Evolutionary conservation across 2,329 filamentous ascomycete genomes (phyloP).

Genomic region (Thelonectria rubi): DNA sequence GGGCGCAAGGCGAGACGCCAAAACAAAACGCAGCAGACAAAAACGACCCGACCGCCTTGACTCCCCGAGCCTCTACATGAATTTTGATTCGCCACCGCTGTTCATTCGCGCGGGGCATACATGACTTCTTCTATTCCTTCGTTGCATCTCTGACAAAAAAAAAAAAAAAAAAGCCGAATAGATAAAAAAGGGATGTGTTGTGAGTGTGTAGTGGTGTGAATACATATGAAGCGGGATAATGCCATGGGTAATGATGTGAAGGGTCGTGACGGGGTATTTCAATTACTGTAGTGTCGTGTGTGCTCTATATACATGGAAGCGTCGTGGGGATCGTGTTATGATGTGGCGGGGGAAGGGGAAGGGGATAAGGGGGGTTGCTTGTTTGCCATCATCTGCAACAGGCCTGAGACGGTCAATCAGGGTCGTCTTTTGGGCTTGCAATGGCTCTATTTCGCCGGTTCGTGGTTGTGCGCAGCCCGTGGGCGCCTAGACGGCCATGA

Average conservation of each 20-base stretch:
- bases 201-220: slow-evolving; percentile 37
- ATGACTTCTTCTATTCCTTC: slow-evolving; percentile 55
- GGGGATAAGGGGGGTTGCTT: slow-evolving; percentile 8
- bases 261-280: slow-evolving; percentile 51
- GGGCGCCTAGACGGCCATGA: slow-evolving; percentile 60
- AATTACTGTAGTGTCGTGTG: slow-evolving; percentile 50
- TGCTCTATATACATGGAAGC: slow-evolving; percentile 52
- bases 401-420: neutral
- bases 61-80: slow-evolving; percentile 55
- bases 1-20: slow-evolving; percentile 33
- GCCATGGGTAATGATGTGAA: slow-evolving; percentile 42
- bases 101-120: slow-evolving; percentile 50
- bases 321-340: slow-evolving; percentile 50
- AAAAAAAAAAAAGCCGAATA: slow-evolving; percentile 22
- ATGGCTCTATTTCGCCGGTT: neutral
- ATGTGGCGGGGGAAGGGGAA: slow-evolving; percentile 40
- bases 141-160: slow-evolving; percentile 40
- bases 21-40: slow-evolving; percentile 34
- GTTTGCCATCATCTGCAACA: slow-evolving; percentile 6
- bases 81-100: slow-evolving; percentile 50
- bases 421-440: slow-evolving; percentile 7
- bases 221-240: slow-evolving; percentile 38
- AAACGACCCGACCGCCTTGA: slow-evolving; percentile 49
- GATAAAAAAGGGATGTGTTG: slow-evolving; percentile 39
- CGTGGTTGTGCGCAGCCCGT: neutral